Base-by-base conservation (phyloP, 2,329 filamentous ascomycete genomes). In the Arachnopeziza araneosa region DNA sequence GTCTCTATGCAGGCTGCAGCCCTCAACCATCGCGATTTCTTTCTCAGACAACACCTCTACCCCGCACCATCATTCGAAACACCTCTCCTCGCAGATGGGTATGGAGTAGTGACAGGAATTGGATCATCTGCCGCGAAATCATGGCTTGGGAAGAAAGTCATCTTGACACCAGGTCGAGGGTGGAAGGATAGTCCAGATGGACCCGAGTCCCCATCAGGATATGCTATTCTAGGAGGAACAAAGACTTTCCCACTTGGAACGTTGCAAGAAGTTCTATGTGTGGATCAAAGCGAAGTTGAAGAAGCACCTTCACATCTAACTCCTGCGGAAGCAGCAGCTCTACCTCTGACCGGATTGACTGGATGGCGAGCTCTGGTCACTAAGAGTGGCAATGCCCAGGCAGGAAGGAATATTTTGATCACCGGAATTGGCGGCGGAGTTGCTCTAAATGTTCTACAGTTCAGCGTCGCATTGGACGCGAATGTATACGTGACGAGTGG, bases 361-460 rank as follows among this genome's bases (percentile, higher is more conserved):
- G 93, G 83, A 7, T 98, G 91, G 91, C 80, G 95, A 52, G 93
- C 93, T 0, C 77, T 96, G 51, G 83, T 95, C 56, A 88, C 83
- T 7, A 98, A 98, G 79, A 86, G 82, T 54, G 83, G 81, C 5
- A 85, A 87, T 65, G 82, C 83, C 7, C 76, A 78, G 60, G 74
- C 76, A 0, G 90, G 90, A 1, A 77, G 83, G 63, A 96, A 96
- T 70, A 80, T 98, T 3, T 78, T 98, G 32, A 77, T 98, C 50
- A 97, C 93, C 4, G 93, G 93, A 0, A 96, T 98, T 73, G 93
- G 93, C 0, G 93, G 93, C 44, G 93, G 93, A 51, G 93, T 97
- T 0, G 93, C 93, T 36, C 77, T 97, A 58, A 87, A 90, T 78
- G 88, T 83, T 6, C 77, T 97, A 67, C 81, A 91, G 73, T 96